Percentiles rank a stretch among this genome's conserved stretches.
Conservation (phyloP, 2,329 filamentous ascomycete species). For the Cytospora mali region DNA sequence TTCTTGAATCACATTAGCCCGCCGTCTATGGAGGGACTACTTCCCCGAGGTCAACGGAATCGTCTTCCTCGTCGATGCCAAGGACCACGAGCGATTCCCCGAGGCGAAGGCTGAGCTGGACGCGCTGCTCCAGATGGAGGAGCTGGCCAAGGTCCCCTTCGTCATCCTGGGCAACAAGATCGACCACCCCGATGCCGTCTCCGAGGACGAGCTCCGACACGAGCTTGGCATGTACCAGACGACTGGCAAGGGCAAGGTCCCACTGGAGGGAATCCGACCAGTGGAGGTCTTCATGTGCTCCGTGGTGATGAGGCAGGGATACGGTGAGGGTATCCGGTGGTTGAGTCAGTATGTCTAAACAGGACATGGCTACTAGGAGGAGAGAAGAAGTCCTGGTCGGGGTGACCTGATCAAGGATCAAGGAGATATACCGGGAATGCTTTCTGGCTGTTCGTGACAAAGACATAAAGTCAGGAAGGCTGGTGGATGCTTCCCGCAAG, state of each 20-base stretch:
- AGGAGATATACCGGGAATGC: neutral
- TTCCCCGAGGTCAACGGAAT: conserved; percentile 96
- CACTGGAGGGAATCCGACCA: conserved; percentile 82
- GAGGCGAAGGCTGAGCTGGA: conserved; percentile 98
- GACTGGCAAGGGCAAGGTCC: conserved; percentile 93
- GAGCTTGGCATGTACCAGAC: conserved; percentile 94
- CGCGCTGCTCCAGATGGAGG: conserved; percentile 93
- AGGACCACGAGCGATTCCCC: conserved; percentile 90
- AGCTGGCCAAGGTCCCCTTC: conserved; percentile 93
- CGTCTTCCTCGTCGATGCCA: conserved; percentile 96
- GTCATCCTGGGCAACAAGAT: conserved; percentile 99
- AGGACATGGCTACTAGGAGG: too few species aligned
- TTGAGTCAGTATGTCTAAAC: conserved; percentile 85
- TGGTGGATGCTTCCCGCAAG: neutral
- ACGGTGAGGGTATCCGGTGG: conserved; percentile 90
- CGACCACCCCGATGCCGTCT: conserved; percentile 93
- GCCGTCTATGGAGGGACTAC: conserved; percentile 94
- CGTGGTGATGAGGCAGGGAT: conserved; percentile 96
- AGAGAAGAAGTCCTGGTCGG: neutral
- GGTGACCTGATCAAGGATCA: neutral
- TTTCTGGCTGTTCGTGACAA: neutral
- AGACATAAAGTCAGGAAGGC: conserved; percentile 4
- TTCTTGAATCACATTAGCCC: conserved; percentile 57
- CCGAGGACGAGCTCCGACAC: conserved; percentile 91
- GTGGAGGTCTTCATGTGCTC: conserved; percentile 99